Base-by-base conservation (phyloP, 2,329 filamentous ascomycete genomes). In the Juglanconis oblonga region DNA sequence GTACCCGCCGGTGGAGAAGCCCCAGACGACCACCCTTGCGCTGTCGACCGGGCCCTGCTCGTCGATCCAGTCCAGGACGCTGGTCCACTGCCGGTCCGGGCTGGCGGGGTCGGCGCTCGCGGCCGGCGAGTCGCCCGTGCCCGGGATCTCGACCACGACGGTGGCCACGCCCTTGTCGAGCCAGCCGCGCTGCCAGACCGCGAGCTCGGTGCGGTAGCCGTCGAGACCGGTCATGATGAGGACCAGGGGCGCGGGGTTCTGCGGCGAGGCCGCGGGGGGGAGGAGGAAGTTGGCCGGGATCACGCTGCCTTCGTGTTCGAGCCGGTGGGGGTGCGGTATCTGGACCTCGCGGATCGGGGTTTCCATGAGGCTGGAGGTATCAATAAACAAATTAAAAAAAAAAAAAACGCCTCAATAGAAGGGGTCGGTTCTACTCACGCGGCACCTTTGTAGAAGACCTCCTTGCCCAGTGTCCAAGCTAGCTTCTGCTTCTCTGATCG, bases 231-330 rank as follows among this genome's bases (percentile, higher is more conserved):
- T 86, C 67, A 87, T 79, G 6, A 87, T 73, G 1, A 88, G 68
- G 0, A 87, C 79, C 0, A 76, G 75, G 0, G 82, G 84, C 42
- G 74, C 55, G 13, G 32, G 49, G 35, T 48, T 59, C 40, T 47
- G 52, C 8, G 71, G 66, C 1, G 74, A 66, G 1, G 74, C 71
- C 5, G 7, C n/a, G 8, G 53, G 36, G 0, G 88, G 88, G 1
- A 86, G 67, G 7, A 88, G 82, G 62, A 90, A 79, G 70, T 90
- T 90, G 10, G 86, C 79, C 1, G 87, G 87, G 55, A 92, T 86
- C 0, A 24, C 32, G 7, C n/a, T 13, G 42, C 53, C 36, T 29
- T 55, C 53, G 42, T 45, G 14, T 10, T 33, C 40, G 14, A 14
- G 4, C 8, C 53, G 40, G 32, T 47, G 78, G 4, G 69, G 74